These are phyloP conservation scores for Neocatenulostroma microsporum DNA, from an alignment of 2,329 filamentous ascomycete species.

Conservation along the genomic window DNA sequence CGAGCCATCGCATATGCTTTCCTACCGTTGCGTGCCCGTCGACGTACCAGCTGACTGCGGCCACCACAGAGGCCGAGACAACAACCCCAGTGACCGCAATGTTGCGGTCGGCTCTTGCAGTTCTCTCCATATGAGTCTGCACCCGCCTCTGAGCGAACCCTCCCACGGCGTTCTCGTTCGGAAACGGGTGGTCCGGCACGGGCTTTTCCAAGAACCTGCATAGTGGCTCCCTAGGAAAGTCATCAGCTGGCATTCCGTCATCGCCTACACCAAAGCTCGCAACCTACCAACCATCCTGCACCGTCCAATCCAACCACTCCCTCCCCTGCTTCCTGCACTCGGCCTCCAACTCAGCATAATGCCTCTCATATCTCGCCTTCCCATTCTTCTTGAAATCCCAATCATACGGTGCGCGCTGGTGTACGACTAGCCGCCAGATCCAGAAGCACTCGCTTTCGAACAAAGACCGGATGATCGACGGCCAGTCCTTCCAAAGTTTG, in stretches of 20 bases:
- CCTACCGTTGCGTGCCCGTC: neutral
- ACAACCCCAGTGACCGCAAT: neutral
- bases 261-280: neutral
- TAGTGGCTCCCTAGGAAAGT: constrained; percentile 31
- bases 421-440: neutral
- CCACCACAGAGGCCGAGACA: neutral
- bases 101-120: neutral
- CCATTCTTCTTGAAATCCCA: neutral
- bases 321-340: neutral
- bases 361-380: neutral
- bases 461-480: neutral
- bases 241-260: constrained; percentile 12
- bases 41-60: neutral
- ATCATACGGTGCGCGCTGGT: neutral
- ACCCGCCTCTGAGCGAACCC: neutral
- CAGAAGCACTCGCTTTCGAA: constrained; percentile 2
- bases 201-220: constrained; percentile 34
- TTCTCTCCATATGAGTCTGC: neutral
- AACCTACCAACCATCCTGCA: constrained; percentile 4
- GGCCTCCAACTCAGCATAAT: neutral
- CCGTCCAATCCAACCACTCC: neutral
- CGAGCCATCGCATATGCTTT: neutral
- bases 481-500: neutral
- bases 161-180: constrained; percentile 8
- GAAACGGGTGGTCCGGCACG: constrained; percentile 30